Conservation (phyloP, 805 yeast species). For the Millerago galiae region DNA sequence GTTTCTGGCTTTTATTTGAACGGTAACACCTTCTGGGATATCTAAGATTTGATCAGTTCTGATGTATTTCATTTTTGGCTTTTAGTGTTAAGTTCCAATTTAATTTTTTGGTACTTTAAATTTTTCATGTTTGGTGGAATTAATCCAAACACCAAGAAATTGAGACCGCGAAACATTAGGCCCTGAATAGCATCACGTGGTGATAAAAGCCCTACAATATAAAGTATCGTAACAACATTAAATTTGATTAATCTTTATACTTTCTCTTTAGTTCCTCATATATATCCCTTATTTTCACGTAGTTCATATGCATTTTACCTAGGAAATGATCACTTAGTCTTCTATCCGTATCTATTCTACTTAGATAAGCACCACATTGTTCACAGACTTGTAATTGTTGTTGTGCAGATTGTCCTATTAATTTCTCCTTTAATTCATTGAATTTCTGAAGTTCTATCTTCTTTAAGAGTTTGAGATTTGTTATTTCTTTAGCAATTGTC, state of each 20-base stretch:
- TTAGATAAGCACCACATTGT: conserved; percentile 83
- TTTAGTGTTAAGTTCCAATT: neutral
- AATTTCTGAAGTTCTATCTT: conserved; percentile 49
- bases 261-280: conserved; percentile 17
- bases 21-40: conserved; percentile 89
- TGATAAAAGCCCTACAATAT: neutral
- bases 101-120: neutral
- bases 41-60: conserved; percentile 80
- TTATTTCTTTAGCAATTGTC: conserved; percentile 24
- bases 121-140: conserved; percentile 1
- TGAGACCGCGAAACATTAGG: too few relatives aligned
- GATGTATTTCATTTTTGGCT: conserved; percentile 64
- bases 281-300: conserved; percentile 62
- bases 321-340: conserved; percentile 84
- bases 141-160: neutral
- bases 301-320: conserved; percentile 83
- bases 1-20: conserved; percentile 85
- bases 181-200: neutral
- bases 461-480: conserved; percentile 41
- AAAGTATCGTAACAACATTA: neutral
- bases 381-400: conserved; percentile 89
- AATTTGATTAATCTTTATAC: conserved; percentile 3
- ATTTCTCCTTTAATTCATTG: conserved; percentile 55
- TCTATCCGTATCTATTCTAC: conserved; percentile 80
- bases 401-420: conserved; percentile 73